Base-by-base conservation (phyloP, 2,329 filamentous ascomycete species). In the Endothia cerciana region DNA sequence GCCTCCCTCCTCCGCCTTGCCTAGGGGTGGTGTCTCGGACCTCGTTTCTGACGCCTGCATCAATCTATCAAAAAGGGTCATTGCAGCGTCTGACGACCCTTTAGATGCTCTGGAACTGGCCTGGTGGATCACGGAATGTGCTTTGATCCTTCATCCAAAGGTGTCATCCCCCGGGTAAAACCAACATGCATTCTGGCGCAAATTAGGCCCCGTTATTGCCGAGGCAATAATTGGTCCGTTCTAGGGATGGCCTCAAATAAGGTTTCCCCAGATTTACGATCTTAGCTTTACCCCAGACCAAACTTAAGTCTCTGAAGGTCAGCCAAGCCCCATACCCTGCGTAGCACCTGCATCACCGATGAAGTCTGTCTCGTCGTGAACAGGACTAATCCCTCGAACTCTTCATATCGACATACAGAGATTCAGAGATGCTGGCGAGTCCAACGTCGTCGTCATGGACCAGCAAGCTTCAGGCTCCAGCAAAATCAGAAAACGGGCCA, bases 401-500 rank as follows among this genome's bases (percentile, higher is more conserved):
- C 28, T 28, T 36, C 28, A 2, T 40, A 43, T 33, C 57, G 15
- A 30, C 38, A 45, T 17, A n/a, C 40, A 28, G 28, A 47, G 17
- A 45, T 17, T 13, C 40, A 28, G 28, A 47, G 17, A 11, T n/a
- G 22, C 17, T 25, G 22, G 25, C 5, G 25, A 13, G 17, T 11
- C 4, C 41, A 49, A 36, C 30, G 13, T 17, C n/a, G 17, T 7
- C 8, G 40, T 41, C 33, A 65, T 65, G 64, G 64, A 65, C 30
- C 45, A 51, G 8, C 49, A 47, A 43, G 43, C 33, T 53, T 38
- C 53, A 45, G 36, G 55, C 10, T 55, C 63, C 1, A 65, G 72
- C 62, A 81, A 80, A 72, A 75, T 75, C 62, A 74, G 79, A 45
- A 82, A 81, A 74, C 76, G 82, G 65, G 82, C 82, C 1, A 74